Conservation (phyloP, 129 eudicot genomes). For the Ambrosia trifida region DNA sequence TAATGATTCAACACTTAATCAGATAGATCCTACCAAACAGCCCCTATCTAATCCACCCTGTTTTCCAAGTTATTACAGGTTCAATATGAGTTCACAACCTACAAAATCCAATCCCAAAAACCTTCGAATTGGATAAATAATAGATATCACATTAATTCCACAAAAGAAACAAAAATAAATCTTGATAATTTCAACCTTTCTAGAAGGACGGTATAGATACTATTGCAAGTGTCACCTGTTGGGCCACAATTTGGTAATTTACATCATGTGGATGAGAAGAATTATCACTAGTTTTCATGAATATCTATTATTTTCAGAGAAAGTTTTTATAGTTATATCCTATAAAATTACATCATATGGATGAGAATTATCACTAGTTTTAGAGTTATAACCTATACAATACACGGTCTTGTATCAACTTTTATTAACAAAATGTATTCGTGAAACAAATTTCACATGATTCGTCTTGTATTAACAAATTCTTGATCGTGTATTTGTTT, state of each 20-base stretch:
- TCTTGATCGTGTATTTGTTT: background rate
- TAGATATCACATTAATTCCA: slow-evolving; percentile 1
- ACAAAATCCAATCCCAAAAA: background rate
- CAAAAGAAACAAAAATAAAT: slow-evolving; percentile 1
- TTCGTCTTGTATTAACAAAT: background rate
- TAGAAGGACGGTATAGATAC: background rate
- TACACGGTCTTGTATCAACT: too few relatives aligned
- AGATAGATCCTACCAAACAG: too few relatives aligned
- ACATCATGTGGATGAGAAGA: background rate
- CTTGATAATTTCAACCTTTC: background rate
- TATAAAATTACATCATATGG: background rate
- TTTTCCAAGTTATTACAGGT: too few relatives aligned
- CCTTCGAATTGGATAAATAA: background rate
- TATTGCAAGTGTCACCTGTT: slow-evolving; percentile 8
- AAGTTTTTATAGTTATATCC: too few relatives aligned
- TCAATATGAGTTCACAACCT: too few relatives aligned
- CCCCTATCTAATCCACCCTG: too few relatives aligned
- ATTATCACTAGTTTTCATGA: background rate
- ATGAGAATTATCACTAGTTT: background rate
- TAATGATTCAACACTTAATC: too few relatives aligned
- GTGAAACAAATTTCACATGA: too few relatives aligned
- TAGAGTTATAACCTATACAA: background rate
- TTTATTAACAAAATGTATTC: too few relatives aligned
- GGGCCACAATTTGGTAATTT: background rate
- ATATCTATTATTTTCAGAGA: too few relatives aligned